phyloP scores from a whole-genome alignment of 2,329 filamentous ascomycete genomes.

The Tympanopsis confertula region DNA sequence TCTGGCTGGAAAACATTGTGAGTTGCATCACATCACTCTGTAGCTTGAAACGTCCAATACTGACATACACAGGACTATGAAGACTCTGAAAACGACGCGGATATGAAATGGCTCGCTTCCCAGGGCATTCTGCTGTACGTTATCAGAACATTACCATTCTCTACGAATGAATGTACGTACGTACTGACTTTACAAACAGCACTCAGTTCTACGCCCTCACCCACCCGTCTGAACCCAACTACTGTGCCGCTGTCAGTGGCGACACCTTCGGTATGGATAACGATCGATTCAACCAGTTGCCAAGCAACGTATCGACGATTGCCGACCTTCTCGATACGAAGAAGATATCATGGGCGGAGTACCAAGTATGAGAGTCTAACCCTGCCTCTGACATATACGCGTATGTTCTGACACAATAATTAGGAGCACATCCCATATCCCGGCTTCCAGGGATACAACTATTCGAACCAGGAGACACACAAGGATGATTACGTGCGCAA shows the following conservation, averaged over 20 bases:
- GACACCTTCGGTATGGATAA: conserved; percentile 66
- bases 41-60: background rate
- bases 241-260: conserved; percentile 55
- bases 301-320: conserved; percentile 51
- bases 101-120: background rate
- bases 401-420: too few species aligned
- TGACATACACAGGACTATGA: background rate
- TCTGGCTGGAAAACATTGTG: background rate
- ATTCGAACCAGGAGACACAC: conserved; percentile 45
- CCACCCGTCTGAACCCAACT: conserved; percentile 69
- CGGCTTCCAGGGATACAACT: conserved; percentile 57
- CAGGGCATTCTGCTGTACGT: background rate
- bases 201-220: conserved; percentile 49
- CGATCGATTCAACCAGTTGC: conserved; percentile 49
- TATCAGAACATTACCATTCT: background rate
- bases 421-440: conserved; percentile 67
- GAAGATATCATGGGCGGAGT: conserved; percentile 57
- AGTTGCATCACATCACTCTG: background rate
- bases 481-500: conserved; percentile 73
- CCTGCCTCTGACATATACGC: too few species aligned
- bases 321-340: conserved; percentile 58
- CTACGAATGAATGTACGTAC: too few species aligned
- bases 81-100: background rate
- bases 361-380: too few species aligned
- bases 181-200: background rate